A percentile compares a stretch with the other conserved stretches of the same genome.
These are phyloP conservation scores for Lachnellula occidentalis DNA, from an alignment of 2,329 filamentous ascomycete genomes.

Conservation along the genomic window DNA sequence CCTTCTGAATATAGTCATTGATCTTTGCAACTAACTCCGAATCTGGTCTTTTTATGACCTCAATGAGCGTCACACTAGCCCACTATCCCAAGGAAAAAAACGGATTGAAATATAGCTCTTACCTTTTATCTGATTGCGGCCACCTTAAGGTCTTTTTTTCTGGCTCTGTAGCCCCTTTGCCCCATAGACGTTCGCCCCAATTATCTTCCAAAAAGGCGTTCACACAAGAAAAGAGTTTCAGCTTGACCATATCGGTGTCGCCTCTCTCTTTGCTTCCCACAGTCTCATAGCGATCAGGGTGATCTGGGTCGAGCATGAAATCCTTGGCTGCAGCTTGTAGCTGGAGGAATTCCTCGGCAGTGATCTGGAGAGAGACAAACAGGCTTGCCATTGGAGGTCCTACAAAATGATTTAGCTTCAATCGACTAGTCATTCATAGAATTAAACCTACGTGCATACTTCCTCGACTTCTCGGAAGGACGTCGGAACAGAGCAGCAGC, in stretches of 20 bases:
- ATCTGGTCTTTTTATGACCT: no score
- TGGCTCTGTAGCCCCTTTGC: constrained; percentile 11
- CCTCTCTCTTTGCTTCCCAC: constrained; percentile 22
- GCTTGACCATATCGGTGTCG: constrained; percentile 26
- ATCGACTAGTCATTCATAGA: neutral
- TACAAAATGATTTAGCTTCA: constrained; percentile 9
- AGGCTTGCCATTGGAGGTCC: constrained; percentile 29
- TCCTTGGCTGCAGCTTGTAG: constrained; percentile 30
- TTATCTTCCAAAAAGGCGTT: constrained; percentile 27
- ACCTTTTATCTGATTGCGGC: constrained; percentile 28
- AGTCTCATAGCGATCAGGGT: constrained; percentile 27
- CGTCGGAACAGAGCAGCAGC: constrained; percentile 27
- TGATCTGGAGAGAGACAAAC: constrained; percentile 25
- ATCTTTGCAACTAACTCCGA: no score
- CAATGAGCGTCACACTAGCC: no score
- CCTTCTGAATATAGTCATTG: no score
- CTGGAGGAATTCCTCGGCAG: constrained; percentile 25
- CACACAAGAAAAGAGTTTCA: constrained; percentile 27
- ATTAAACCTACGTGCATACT: constrained; percentile 26
- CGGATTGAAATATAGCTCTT: constrained; percentile 5
- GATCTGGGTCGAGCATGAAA: constrained; percentile 29
- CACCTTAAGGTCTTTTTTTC: constrained; percentile 24
- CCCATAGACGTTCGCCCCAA: constrained; percentile 28
- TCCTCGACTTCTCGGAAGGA: constrained; percentile 25
- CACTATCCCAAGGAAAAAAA: no score